Percentiles rank a stretch among this genome's conserved stretches.
Conservation (phyloP, 495 filamentous ascomycete species). For the Lasiosphaeria hispida region DNA sequence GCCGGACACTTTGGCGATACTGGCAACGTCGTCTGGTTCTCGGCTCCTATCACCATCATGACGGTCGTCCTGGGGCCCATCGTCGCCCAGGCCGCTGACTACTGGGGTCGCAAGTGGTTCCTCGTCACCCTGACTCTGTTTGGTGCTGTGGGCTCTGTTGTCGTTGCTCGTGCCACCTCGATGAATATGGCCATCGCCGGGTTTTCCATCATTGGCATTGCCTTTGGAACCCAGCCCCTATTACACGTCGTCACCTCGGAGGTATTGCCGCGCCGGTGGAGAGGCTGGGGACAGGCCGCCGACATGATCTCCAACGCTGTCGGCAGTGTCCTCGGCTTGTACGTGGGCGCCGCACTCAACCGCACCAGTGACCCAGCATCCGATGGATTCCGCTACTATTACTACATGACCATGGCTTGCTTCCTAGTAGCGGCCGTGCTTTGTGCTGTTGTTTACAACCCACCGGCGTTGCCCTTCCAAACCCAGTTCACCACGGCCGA, state of each 20-base stretch:
- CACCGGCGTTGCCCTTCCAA: slow-evolving; percentile 20
- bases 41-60: slow-evolving; percentile 29
- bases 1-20: slow-evolving; percentile 19
- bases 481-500: slow-evolving; percentile 17
- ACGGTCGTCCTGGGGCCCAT: slow-evolving; percentile 31
- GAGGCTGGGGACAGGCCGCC: slow-evolving; percentile 31
- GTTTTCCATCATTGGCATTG: slow-evolving; percentile 25
- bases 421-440: slow-evolving; percentile 24
- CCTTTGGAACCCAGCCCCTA: slow-evolving; percentile 35
- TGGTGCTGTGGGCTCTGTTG: slow-evolving; percentile 29
- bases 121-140: slow-evolving; percentile 31
- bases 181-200: slow-evolving; percentile 37
- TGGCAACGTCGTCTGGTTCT: slow-evolving; percentile 27
- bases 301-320: slow-evolving; percentile 24
- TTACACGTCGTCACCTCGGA: slow-evolving; percentile 37
- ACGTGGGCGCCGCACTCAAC: slow-evolving; percentile 27
- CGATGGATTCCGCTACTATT: slow-evolving; percentile 32
- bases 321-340: slow-evolving; percentile 22
- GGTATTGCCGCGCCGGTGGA: slow-evolving; percentile 31
- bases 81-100: slow-evolving; percentile 38
- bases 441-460: slow-evolving; percentile 26
- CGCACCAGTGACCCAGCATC: slow-evolving; percentile 23
- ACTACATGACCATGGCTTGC: slow-evolving; percentile 27
- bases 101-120: slow-evolving; percentile 39
- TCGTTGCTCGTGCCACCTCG: slow-evolving; percentile 31